phyloP scores from a whole-genome alignment of 2,329 filamentous ascomycete species.

The Gnomoniopsis smithogilvyi region DNA sequence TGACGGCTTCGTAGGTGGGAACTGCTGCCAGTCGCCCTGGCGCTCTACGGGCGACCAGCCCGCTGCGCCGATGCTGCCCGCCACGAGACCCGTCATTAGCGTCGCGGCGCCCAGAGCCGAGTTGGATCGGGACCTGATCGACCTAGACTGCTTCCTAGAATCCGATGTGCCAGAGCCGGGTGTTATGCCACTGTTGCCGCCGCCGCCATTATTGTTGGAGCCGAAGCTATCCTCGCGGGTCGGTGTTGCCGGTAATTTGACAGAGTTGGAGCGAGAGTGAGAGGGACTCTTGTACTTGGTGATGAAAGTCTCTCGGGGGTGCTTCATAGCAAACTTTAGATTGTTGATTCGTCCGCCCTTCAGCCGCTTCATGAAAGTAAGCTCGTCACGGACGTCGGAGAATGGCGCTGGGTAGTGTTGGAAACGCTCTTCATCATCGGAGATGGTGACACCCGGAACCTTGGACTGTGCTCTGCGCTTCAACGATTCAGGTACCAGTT shows the following conservation, averaged over 20 bases:
- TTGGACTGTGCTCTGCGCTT: constrained; percentile 42
- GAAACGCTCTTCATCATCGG: constrained; percentile 62
- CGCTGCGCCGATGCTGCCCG: constrained; percentile 65
- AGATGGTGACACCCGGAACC: constrained; percentile 56
- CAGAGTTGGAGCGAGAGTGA: constrained; percentile 62
- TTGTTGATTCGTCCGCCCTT: constrained; percentile 81
- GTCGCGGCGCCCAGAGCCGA: constrained; percentile 72
- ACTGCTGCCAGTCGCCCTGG: constrained; percentile 31
- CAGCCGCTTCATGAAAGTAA: constrained; percentile 75
- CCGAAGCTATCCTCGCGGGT: constrained; percentile 52
- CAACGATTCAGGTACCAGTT: constrained; percentile 50
- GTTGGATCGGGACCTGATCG: constrained; percentile 59
- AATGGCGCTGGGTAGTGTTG: constrained; percentile 68
- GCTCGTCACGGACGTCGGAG: constrained; percentile 73
- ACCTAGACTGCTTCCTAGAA: constrained; percentile 62
- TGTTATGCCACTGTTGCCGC: not conserved
- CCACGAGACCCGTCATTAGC: constrained; percentile 81
- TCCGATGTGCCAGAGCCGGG: constrained; percentile 43
- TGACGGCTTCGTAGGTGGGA: constrained; percentile 24
- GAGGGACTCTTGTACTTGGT: constrained; percentile 61
- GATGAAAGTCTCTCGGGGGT: constrained; percentile 69
- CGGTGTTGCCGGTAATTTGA: constrained; percentile 60
- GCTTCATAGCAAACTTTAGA: constrained; percentile 73
- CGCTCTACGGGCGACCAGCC: constrained; percentile 72
- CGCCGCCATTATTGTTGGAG: constrained; percentile 45